Evolutionary conservation across 495 filamentous ascomycete genomes (phyloP).

Genomic region (Neurospora sp.): DNA sequence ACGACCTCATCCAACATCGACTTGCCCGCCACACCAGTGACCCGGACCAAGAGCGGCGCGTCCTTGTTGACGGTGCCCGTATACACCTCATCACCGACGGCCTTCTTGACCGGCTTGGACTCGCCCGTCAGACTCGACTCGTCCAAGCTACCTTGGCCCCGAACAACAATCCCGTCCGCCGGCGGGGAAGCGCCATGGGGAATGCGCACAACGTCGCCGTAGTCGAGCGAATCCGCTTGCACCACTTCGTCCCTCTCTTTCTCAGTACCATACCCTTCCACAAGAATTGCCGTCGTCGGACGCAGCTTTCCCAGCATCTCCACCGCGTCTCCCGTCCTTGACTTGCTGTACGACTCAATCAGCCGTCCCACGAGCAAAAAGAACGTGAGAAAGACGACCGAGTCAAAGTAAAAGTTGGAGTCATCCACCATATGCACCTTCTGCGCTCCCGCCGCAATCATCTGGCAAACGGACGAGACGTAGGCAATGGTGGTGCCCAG

Average conservation of each 20-base stretch:
- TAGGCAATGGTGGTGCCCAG: constrained; percentile 86
- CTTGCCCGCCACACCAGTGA: constrained; percentile 60
- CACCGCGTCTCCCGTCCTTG: constrained; percentile 83
- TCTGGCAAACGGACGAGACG: constrained; percentile 67
- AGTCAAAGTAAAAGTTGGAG: constrained; percentile 77
- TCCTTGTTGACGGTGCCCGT: constrained; percentile 82
- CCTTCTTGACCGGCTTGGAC: constrained; percentile 65
- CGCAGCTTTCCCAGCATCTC: constrained; percentile 66
- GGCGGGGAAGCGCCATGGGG: constrained; percentile 76
- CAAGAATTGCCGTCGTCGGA: constrained; percentile 66
- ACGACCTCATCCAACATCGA: constrained; percentile 95
- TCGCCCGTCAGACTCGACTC: constrained; percentile 90
- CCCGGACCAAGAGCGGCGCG: constrained; percentile 53
- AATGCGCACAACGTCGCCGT: constrained; percentile 70
- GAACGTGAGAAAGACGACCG: constrained; percentile 85
- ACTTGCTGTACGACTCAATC: constrained; percentile 88
- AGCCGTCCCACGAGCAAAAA: constrained; percentile 74
- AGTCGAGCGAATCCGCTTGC: constrained; percentile 66
- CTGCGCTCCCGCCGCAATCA: constrained; percentile 55
- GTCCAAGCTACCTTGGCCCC: constrained; percentile 63
- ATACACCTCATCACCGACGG: constrained; percentile 60
- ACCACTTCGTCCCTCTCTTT: constrained; percentile 33
- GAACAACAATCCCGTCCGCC: constrained; percentile 63
- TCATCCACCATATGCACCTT: constrained; percentile 28
- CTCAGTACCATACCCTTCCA: constrained; percentile 32